Evolutionary conservation across 2,329 filamentous ascomycete species (phyloP), one percentile per base, ranked within the genome.

Genomic region (Gyromitra esculenta): DNA sequence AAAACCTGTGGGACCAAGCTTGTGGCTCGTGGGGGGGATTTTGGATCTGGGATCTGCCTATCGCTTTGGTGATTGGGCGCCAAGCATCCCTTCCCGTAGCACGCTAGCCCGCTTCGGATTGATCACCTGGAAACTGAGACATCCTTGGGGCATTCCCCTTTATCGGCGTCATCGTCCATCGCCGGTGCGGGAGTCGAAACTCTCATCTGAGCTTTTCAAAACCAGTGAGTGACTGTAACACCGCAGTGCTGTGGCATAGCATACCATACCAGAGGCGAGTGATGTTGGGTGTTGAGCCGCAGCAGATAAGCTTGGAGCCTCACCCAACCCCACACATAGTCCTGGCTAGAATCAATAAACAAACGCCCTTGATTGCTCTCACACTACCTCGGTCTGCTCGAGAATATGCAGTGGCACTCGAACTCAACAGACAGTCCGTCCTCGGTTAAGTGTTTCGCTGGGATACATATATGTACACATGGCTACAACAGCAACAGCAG

Each of bases 1-100:
- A 59, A 64, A 73, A 65, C 13, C 50, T 52, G 54, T 54, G 56
- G 65, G 57, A 73, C 68, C 54, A 73, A 76, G 56, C 56, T 64
- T 73, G 57, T 75, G 70, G 74, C 57, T 73, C 52, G 63, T 60
- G 70, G 69, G 59, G 62, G 63, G 52, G 25, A 6, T 41, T 71
- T 76, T 59, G 74, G 74, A 76, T 76, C 74, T 77, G 64, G 75
- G 74, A 77, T 77, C 75, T 75, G 70, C 70, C 65, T 60, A 77
- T 69, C 63, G 31, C 8, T 7, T 50, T 60, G 48, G 25, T 76
- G 64, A 77, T 77, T 77, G 75, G 75, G 54, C 56, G 56, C 39
- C 70, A 37, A 50, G 37, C 21, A 64, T 60, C 41, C 70, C 71
- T 75, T 77, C 75, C 75, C 64, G 71, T 65, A 9, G 56, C 45